Evolutionary conservation across 2,329 filamentous ascomycete genomes (phyloP).

Genomic region (Corinectria fuckeliana): DNA sequence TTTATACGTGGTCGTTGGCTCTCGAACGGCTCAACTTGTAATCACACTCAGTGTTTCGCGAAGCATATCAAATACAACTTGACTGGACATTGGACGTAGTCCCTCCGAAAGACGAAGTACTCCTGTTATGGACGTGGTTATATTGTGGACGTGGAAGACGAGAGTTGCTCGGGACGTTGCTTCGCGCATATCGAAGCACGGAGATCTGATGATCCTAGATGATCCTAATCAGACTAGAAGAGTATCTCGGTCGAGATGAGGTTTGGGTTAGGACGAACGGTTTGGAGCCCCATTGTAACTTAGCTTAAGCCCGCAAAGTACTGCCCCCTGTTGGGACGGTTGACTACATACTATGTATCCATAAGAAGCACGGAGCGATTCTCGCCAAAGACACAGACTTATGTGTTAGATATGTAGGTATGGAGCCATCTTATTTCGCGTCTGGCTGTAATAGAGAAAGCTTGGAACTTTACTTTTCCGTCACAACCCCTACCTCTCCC

Average conservation of each 20-base stretch:
- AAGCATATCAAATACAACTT: too few species aligned
- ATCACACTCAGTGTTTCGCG: too few species aligned
- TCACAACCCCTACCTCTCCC: neutral
- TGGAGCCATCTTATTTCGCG: neutral
- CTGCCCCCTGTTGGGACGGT: neutral
- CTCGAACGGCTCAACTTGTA: too few species aligned
- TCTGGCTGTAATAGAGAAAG: too few species aligned
- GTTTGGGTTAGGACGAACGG: neutral
- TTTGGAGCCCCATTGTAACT: neutral
- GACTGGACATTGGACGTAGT: too few species aligned
- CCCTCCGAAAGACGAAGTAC: too few species aligned
- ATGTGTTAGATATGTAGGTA: neutral
- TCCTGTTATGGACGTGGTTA: too few species aligned
- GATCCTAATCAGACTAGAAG: neutral
- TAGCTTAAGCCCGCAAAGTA: neutral
- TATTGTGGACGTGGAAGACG: neutral
- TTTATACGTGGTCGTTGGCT: too few species aligned
- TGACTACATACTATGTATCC: slow-evolving; percentile 8
- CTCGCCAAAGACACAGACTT: neutral
- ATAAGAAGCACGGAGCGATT: slow-evolving; percentile 3
- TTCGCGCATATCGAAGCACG: neutral
- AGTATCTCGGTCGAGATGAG: neutral
- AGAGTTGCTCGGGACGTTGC: neutral
- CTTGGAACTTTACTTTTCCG: neutral
- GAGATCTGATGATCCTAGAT: neutral